These are phyloP conservation scores for Rhynchosporium graminicola DNA, from an alignment of 2,329 filamentous ascomycete genomes.

Conservation along the genomic window DNA sequence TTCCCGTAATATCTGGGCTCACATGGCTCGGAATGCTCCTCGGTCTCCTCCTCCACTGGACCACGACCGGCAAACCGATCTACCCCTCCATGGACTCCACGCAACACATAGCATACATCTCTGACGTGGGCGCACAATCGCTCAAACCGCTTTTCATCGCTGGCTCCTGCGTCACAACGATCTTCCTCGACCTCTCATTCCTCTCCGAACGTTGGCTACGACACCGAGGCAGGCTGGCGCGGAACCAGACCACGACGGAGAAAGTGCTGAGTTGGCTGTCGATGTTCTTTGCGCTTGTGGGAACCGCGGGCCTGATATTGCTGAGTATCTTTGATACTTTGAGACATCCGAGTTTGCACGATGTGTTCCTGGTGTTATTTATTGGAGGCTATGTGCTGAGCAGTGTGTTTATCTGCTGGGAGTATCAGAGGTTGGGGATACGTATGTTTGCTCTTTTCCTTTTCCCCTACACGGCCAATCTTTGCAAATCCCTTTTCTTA, in stretches of 20 bases:
- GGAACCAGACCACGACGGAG: slow-evolving; percentile 65
- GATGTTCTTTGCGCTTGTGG: slow-evolving; percentile 70
- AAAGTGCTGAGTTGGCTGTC: slow-evolving; percentile 62
- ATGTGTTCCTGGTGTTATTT: slow-evolving; percentile 78
- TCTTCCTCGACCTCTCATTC: slow-evolving; percentile 81
- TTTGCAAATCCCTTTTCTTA: no score
- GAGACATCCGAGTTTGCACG: slow-evolving; percentile 66
- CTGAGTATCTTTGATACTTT: slow-evolving; percentile 84
- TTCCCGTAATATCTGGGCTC: slow-evolving; percentile 68
- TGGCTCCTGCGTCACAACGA: slow-evolving; percentile 68
- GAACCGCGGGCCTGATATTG: slow-evolving; percentile 78
- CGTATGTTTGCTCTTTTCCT: slow-evolving; percentile 47
- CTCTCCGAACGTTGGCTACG: slow-evolving; percentile 81
- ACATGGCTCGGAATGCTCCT: slow-evolving; percentile 43
- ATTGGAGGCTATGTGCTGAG: slow-evolving; percentile 83
- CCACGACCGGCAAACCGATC: slow-evolving; percentile 52
- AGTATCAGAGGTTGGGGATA: slow-evolving; percentile 83
- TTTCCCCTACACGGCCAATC: no score
- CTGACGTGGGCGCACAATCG: slow-evolving; percentile 60
- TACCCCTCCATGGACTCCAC: slow-evolving; percentile 60
- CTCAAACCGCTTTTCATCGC: slow-evolving; percentile 80
- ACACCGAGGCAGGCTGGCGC: slow-evolving; percentile 75
- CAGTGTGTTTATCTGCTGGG: slow-evolving; percentile 85
- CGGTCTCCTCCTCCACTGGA: slow-evolving; percentile 53
- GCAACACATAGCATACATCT: slow-evolving; percentile 72